A percentile compares a stretch with the other conserved stretches of the same genome.
phyloP scores from a whole-genome alignment of 2,329 filamentous ascomycete genomes.

The Piedraia hortae region DNA sequence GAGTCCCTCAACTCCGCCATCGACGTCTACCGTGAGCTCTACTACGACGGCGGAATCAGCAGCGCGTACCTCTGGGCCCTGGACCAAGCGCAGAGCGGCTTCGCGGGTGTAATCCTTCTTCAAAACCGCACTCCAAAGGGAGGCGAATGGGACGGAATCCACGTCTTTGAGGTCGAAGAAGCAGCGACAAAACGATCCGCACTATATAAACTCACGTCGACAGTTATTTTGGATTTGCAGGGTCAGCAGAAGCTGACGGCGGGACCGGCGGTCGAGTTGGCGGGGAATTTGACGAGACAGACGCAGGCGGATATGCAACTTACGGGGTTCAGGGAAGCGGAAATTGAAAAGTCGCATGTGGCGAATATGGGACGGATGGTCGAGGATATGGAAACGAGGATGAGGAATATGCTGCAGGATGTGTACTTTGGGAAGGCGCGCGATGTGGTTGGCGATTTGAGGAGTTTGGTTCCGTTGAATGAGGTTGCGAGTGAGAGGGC shows the following conservation, averaged over 20 bases:
- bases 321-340: constrained; percentile 16
- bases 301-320: constrained; percentile 76
- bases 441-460: constrained; percentile 85
- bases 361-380: constrained; percentile 82
- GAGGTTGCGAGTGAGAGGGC: constrained; percentile 63
- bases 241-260: too few relatives aligned
- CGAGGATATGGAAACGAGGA: constrained; percentile 98
- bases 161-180: constrained; percentile 92
- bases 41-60: constrained; percentile 86
- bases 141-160: constrained; percentile 66
- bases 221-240: constrained; percentile 73
- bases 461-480: constrained; percentile 62
- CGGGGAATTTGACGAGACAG: constrained; percentile 93
- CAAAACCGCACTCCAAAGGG: constrained; percentile 49
- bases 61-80: constrained; percentile 97
- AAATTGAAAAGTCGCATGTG: constrained; percentile 78
- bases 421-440: constrained; percentile 99
- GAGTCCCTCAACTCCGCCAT: constrained; percentile 84
- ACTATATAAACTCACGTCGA: constrained; percentile 94
- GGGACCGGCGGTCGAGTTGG: constrained; percentile 47
- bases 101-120: constrained; percentile 78
- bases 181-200: constrained; percentile 46
- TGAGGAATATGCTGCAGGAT: constrained; percentile 92
- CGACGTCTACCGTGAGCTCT: constrained; percentile 87
- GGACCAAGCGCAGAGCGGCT: constrained; percentile 92